Evolutionary conservation across 768 basidiomycete genomes (phyloP).

Genomic region (Cantharellus anzutake): DNA sequence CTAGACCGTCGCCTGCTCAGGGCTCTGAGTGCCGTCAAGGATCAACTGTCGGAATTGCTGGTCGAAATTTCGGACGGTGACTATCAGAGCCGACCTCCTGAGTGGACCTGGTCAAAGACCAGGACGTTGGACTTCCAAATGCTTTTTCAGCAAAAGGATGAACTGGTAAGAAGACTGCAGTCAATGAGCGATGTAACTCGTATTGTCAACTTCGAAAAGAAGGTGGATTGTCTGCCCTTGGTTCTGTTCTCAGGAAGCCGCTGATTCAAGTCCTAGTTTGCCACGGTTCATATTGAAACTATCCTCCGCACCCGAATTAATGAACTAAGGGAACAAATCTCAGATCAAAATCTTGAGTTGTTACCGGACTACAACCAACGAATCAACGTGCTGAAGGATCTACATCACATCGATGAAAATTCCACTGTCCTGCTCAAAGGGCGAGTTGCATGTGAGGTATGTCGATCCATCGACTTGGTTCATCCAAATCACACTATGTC

Average conservation of each 20-base stretch:
- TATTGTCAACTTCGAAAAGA: too few relatives aligned
- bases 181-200: too few relatives aligned
- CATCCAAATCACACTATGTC: neutral
- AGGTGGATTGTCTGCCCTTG: neutral
- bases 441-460: constrained; percentile 91
- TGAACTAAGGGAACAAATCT: constrained; percentile 63
- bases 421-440: constrained; percentile 92
- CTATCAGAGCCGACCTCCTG: constrained; percentile 14
- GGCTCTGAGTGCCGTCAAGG: constrained; percentile 29
- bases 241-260: constrained; percentile 1
- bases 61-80: too few relatives aligned
- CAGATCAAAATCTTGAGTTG: constrained; percentile 91
- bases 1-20: constrained; percentile 40
- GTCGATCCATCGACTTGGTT: constrained; percentile 1
- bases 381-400: constrained; percentile 71
- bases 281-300: constrained; percentile 53
- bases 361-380: constrained; percentile 95
- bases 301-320: constrained; percentile 56
- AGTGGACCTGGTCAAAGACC: constrained; percentile 72
- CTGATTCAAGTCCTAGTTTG: constrained; percentile 34
- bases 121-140: constrained; percentile 57
- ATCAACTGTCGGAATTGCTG: constrained; percentile 32
- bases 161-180: too few relatives aligned
- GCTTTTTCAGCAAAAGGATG: too few relatives aligned
- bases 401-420: constrained; percentile 90